These are phyloP conservation scores for Parathielavia appendiculata DNA, from an alignment of 495 filamentous ascomycete genomes.

Conservation along the genomic window DNA sequence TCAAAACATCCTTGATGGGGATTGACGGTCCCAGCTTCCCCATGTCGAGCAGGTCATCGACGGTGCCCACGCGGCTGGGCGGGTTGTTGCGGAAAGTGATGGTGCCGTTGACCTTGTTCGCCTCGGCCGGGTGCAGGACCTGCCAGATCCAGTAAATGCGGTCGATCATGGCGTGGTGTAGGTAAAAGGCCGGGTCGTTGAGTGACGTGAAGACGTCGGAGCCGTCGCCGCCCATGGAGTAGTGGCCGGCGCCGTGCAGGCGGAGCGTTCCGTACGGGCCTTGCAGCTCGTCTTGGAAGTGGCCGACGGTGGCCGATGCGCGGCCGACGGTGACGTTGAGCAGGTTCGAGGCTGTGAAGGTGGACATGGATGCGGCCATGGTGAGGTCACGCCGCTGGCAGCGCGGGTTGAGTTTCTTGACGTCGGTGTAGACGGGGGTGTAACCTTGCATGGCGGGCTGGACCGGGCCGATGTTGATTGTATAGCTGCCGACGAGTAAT, in stretches of 20 bases:
- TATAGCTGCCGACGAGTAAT: not conserved
- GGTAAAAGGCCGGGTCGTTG: conserved; percentile 7
- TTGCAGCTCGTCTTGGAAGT: conserved; percentile 7
- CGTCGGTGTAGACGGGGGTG: conserved; percentile 1
- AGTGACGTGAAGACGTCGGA: conserved; percentile 1
- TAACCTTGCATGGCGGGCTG: conserved; percentile 9
- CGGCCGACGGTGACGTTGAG: not conserved
- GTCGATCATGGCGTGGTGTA: conserved; percentile 7
- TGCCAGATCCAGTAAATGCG: conserved; percentile 6
- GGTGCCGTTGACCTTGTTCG: not conserved
- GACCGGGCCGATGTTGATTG: conserved; percentile 7
- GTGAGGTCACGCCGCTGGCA: conserved; percentile 6
- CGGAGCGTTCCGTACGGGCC: not conserved
- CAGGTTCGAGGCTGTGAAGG: not conserved
- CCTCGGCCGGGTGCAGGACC: not conserved
- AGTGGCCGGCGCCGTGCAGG: not conserved
- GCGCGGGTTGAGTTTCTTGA: not conserved
- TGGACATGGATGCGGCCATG: not conserved
- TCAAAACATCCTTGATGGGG: not conserved
- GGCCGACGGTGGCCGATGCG: not conserved
- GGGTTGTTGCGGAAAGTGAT: not conserved
- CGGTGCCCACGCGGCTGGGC: not conserved
- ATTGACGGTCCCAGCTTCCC: not conserved
- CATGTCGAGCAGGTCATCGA: conserved; percentile 1
- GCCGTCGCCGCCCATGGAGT: conserved; percentile 2